Percentiles rank a stretch among this genome's conserved stretches.
These are phyloP conservation scores for Eustoma russellianum DNA, from an alignment of 257 asterid species.

Conservation along the genomic window DNA sequence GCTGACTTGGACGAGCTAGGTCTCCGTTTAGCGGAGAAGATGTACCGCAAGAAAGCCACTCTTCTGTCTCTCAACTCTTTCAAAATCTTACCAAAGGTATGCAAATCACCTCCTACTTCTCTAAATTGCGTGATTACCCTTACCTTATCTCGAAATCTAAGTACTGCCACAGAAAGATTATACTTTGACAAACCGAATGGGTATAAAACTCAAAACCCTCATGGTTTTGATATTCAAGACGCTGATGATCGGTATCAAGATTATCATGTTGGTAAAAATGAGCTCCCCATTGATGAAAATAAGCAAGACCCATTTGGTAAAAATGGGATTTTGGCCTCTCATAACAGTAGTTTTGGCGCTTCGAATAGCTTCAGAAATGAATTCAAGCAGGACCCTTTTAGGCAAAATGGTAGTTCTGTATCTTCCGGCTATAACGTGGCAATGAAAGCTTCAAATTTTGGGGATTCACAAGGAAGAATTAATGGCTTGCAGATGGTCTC, in stretches of 20 bases:
- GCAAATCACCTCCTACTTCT: constrained; percentile 22
- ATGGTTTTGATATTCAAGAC: constrained; percentile 17
- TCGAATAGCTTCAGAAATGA: no score
- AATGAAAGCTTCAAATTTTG: no score
- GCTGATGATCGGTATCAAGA: constrained; percentile 3
- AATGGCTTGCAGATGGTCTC: no score
- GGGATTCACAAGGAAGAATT: no score
- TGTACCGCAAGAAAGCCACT: constrained; percentile 45
- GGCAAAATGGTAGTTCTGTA: no score
- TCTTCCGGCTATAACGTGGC: no score
- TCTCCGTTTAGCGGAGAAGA: constrained; percentile 5
- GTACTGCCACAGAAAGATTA: constrained; percentile 41
- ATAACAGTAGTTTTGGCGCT: neutral
- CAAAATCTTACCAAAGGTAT: constrained; percentile 26
- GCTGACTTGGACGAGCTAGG: neutral
- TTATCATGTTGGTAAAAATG: neutral
- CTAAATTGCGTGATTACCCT: constrained; percentile 7
- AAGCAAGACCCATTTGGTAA: constrained; percentile 11
- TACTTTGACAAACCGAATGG: constrained; percentile 27
- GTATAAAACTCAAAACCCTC: constrained; percentile 16
- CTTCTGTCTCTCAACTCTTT: constrained; percentile 26
- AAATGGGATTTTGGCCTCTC: neutral
- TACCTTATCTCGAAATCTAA: constrained; percentile 21
- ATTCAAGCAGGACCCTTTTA: no score
- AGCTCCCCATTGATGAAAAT: neutral